Conservation (phyloP, 371 early-diverging fungal genomes). For the Mucor sp. region DNA sequence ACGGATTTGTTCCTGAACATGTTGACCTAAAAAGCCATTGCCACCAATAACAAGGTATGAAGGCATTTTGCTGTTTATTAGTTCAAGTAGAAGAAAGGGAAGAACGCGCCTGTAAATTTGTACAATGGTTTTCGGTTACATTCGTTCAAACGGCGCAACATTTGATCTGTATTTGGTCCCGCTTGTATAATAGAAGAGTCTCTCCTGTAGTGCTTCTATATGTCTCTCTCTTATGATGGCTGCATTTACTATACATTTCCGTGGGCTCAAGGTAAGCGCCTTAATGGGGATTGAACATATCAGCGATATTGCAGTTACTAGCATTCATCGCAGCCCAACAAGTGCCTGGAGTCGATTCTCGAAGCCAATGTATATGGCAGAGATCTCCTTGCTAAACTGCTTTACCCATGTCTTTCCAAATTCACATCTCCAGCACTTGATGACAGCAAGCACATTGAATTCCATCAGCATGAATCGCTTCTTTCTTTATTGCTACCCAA, state of each 20-base stretch:
- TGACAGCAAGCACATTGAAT: neutral
- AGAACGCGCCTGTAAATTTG: neutral
- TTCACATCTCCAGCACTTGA: neutral
- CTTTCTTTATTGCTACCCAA: neutral
- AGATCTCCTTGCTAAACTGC: neutral
- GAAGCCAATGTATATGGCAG: neutral
- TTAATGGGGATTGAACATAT: neutral
- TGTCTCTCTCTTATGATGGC: neutral
- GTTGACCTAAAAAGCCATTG: conserved; percentile 87
- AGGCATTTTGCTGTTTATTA: conserved; percentile 12
- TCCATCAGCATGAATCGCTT: neutral
- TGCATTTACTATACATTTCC: neutral
- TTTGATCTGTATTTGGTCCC: conserved; percentile 2
- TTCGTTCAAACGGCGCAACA: neutral
- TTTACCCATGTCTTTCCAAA: neutral
- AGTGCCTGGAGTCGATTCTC: neutral
- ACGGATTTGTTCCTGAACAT: conserved; percentile 76
- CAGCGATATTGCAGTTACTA: neutral
- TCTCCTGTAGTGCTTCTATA: neutral
- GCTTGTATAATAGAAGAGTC: neutral
- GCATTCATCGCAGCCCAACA: neutral
- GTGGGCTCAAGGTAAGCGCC: neutral
- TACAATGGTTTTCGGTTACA: conserved; percentile 1
- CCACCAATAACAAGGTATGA: conserved; percentile 87
- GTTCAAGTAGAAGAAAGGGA: neutral